Evolutionary conservation across 768 basidiomycete species (phyloP).

Genomic region (Boletellus sp.): DNA sequence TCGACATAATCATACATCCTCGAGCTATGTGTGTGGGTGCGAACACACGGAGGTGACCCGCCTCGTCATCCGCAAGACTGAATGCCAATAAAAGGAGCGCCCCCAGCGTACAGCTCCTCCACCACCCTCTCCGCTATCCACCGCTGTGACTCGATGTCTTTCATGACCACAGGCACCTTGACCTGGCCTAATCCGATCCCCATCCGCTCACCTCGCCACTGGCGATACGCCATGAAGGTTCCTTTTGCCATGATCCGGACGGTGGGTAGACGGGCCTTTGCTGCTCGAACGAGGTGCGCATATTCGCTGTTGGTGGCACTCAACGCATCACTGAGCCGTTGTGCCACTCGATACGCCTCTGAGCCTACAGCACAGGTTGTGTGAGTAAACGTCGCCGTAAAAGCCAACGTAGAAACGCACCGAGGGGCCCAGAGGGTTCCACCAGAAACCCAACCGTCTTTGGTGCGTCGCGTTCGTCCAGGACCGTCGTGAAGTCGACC

Average conservation of each 20-base stretch:
- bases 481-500: not conserved
- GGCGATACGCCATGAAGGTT: not conserved
- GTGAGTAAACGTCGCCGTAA: too few relatives aligned
- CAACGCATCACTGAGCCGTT: not conserved
- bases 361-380: not conserved
- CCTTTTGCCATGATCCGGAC: not conserved
- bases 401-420: too few relatives aligned
- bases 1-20: too few relatives aligned
- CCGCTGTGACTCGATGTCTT: not conserved
- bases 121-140: not conserved
- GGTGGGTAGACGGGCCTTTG: not conserved
- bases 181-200: not conserved
- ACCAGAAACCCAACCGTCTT: not conserved
- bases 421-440: not conserved
- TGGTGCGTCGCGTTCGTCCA: not conserved
- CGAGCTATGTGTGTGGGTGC: too few relatives aligned
- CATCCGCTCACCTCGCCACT: not conserved
- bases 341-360: not conserved
- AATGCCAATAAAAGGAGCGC: too few relatives aligned
- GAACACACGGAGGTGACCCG: too few relatives aligned
- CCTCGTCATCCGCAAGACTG: too few relatives aligned
- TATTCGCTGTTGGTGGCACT: too few relatives aligned
- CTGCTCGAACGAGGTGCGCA: not conserved
- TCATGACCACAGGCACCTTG: not conserved
- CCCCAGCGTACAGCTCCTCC: not conserved